Evolutionary conservation across 1,139 yeast species (phyloP).

Genomic region (Debaryomyces subglobosus): DNA sequence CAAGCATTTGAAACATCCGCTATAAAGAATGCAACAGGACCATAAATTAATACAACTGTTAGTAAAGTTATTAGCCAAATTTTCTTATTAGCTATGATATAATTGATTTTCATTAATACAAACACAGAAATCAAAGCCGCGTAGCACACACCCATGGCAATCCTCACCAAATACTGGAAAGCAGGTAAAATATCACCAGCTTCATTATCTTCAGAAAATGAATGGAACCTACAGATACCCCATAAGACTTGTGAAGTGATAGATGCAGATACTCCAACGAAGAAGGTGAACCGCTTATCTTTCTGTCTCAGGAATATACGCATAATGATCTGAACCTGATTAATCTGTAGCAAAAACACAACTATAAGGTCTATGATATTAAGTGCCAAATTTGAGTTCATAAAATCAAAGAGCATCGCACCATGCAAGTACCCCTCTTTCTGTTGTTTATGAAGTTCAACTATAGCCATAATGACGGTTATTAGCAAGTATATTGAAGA

Average conservation of each 20-base stretch:
- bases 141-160: constrained; percentile 73
- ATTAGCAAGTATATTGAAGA: constrained; percentile 58
- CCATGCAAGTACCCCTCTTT: constrained; percentile 59
- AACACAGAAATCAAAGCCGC: constrained; percentile 68
- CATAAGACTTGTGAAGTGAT: constrained; percentile 66
- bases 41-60: constrained; percentile 59
- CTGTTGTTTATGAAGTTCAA: constrained; percentile 52
- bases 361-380: constrained; percentile 66
- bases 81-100: constrained; percentile 52
- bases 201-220: constrained; percentile 36
- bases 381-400: constrained; percentile 54
- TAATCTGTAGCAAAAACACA: constrained; percentile 62
- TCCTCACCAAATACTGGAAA: constrained; percentile 74
- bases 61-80: constrained; percentile 60
- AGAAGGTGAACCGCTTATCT: constrained; percentile 69
- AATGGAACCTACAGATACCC: constrained; percentile 64
- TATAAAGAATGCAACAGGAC: constrained; percentile 74
- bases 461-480: constrained; percentile 51
- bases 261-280: constrained; percentile 61
- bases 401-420: constrained; percentile 45
- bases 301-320: constrained; percentile 68
- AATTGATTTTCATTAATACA: constrained; percentile 55
- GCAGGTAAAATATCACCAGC: constrained; percentile 72
- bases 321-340: constrained; percentile 79
- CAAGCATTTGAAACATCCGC: constrained; percentile 77